Evolutionary conservation across 2,329 filamentous ascomycete species (phyloP), one percentile per base, ranked within the genome.

Genomic region (Pseudogymnoascus sp.): DNA sequence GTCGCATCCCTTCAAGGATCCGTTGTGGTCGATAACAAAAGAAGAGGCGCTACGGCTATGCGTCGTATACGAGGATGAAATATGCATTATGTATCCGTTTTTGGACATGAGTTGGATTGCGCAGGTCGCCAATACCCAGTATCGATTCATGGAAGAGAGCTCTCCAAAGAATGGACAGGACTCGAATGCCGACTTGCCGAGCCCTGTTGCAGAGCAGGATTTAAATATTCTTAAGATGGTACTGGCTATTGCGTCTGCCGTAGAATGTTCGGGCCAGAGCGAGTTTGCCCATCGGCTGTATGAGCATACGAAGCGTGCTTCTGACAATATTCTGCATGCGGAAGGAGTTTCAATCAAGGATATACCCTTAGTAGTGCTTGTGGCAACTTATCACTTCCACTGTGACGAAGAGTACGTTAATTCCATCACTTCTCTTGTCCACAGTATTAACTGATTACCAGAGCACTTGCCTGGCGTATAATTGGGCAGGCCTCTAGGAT

Each of bases 41-140:
- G 85, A 92, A 36, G 92, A 97, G 70, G 90, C 94, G 68, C 73
- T 93, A 18, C 84, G 90, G 1, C 76, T 97, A 12, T 90, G 90
- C 66, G 81, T 84, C 12, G 78, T 95, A 0, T 93, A 94, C 70
- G 89, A 96, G 66, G 92, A 97, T 68, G 92, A 97, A 71, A 87
- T 95, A 68, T 90, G 90, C 43, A 83, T 93, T 68, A 95, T 96
- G 90, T 96, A 96, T 72, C 93, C 93, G 0, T 83, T 96, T 3
- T 74, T 96, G 54, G 83, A 90, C 66, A 88, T 96, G 36, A 83
- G 88, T 41, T 80, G 81, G 41, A 77, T 95, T 38, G 85, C 89
- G 37, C 77, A 79, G 5, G 89, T 96, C 71, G 86, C 87, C 6
- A 86, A 83, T 64, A 80, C 81, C 63, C 76, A 96, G 1, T 87